Conservation (phyloP, 305 asterid genomes). For the Fraxinus baroniana region DNA sequence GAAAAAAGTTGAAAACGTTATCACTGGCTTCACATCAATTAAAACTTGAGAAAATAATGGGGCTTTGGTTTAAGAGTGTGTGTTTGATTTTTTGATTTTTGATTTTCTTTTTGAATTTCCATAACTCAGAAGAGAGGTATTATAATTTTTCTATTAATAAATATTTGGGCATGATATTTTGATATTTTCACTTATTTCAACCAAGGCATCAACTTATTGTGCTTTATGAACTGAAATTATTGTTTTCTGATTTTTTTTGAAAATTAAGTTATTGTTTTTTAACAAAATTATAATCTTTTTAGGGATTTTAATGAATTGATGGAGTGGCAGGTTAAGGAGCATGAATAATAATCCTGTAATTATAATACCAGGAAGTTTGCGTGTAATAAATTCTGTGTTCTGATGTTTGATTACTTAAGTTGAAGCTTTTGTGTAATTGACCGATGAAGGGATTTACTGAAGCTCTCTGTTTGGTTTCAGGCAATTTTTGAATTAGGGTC, state of each 20-base stretch:
- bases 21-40: background rate
- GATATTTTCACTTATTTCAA: background rate
- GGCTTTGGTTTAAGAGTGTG: background rate
- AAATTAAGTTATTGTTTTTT: background rate
- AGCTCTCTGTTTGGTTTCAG: conserved; percentile 26
- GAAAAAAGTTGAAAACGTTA: background rate
- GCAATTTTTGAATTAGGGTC: conserved; percentile 42
- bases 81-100: background rate
- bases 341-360: conserved; percentile 21
- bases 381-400: conserved; percentile 31
- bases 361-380: conserved; percentile 24
- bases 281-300: background rate
- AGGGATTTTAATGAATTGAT: conserved; percentile 24
- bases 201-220: background rate
- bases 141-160: background rate
- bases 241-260: background rate
- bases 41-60: background rate
- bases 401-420: conserved; percentile 33
- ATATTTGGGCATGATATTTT: background rate
- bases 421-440: conserved; percentile 33
- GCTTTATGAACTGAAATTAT: background rate
- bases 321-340: conserved; percentile 41
- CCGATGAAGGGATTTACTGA: conserved; percentile 26
- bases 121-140: background rate
- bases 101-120: background rate